Base-by-base conservation (phyloP, 345 rosid species). In the Arabis alpina region DNA sequence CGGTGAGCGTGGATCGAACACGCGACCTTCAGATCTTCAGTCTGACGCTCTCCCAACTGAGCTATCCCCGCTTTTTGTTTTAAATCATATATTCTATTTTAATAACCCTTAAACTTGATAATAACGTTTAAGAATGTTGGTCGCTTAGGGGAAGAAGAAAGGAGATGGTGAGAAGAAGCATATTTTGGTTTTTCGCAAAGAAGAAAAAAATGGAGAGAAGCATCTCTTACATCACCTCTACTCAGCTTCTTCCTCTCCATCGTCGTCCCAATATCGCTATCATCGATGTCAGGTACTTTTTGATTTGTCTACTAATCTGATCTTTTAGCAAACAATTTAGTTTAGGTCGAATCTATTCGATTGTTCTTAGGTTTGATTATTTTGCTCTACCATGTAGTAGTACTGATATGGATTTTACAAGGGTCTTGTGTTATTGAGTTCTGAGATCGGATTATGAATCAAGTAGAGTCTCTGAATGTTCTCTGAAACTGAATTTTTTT, bases 11-110 rank as follows among this genome's bases (percentile, higher is more conserved):
- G 86, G 88, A 88, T 84, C 89, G 97, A 88, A 91, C 93, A 88
- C 91, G 88, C 84, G 96, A 81, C 97, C 96, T 91, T 87, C 91
- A 88, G 93, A 91, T 91, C 96, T 88, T 91, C 96, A 91, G 93
- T 87, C 96, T 88, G 96, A 91, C 89, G 96, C 96, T 88, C 96
- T 87, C 93, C 91, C 91, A 86, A 63, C 77, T 71, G 78, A 83
- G 96, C 92, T 65, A 86, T 85, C 75, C 92, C 91, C 79, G 88
- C 90, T 54, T 58, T 77, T 74, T 64, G 68, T 10, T n/a, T n/a
- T n/a, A n/a, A n/a, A n/a, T n/a, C n/a, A n/a, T n/a, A n/a, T n/a
- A n/a, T n/a, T n/a, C n/a, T n/a, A n/a, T n/a, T n/a, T n/a, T n/a
- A n/a, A n/a, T n/a, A n/a, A n/a, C n/a, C n/a, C n/a, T n/a, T n/a